Conservation (phyloP, 140 eudicot species). For the Anethum foeniculum region DNA sequence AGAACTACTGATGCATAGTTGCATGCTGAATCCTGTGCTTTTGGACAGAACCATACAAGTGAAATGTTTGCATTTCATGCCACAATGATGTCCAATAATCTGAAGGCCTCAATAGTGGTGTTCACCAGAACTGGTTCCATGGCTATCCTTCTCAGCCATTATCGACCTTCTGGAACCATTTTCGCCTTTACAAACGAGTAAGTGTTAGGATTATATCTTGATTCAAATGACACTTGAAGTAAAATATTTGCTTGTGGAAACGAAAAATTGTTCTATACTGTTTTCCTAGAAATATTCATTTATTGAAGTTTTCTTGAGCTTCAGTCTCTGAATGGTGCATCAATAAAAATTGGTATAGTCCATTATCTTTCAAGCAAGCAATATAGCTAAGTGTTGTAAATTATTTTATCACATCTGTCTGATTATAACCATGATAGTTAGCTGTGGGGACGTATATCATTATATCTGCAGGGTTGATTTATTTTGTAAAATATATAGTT, state of each 20-base stretch:
- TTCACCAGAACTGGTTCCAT: slow-evolving; percentile 93
- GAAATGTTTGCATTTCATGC: slow-evolving; percentile 99
- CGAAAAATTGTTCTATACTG: background rate
- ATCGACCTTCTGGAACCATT: slow-evolving; percentile 89
- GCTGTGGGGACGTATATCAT: background rate
- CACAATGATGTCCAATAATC: slow-evolving; percentile 91
- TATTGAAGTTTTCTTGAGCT: background rate
- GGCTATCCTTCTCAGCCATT: slow-evolving; percentile 88
- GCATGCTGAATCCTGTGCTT: slow-evolving; percentile 6
- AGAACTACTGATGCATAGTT: background rate
- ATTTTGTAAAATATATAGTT: background rate
- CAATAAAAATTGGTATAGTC: background rate
- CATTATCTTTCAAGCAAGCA: background rate
- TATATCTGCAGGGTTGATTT: background rate
- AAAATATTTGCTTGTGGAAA: background rate
- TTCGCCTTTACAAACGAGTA: slow-evolving; percentile 97
- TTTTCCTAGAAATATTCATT: background rate
- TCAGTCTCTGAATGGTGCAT: background rate
- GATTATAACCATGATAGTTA: background rate
- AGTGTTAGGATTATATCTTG: slow-evolving; percentile 18
- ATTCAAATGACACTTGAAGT: background rate
- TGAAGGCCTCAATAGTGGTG: slow-evolving; percentile 85
- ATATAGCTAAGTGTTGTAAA: background rate
- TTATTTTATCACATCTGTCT: background rate
- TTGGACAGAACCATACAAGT: slow-evolving; percentile 90